Evolutionary conservation across 2,329 filamentous ascomycete genomes (phyloP).

Genomic region (Cytospora piceicola): DNA sequence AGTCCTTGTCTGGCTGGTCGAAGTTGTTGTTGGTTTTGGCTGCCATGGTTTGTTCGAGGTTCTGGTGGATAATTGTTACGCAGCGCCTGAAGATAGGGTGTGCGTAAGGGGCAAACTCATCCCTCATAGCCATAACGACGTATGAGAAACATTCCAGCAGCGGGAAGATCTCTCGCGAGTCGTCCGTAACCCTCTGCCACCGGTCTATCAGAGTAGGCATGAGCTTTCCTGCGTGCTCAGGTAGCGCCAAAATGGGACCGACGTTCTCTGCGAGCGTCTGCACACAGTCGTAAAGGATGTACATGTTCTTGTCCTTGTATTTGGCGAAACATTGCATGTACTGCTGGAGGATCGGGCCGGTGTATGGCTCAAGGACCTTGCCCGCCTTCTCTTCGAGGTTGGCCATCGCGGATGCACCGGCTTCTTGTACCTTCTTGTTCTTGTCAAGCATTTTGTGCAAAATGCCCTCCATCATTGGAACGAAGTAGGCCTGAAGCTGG

Average conservation of each 20-base stretch:
- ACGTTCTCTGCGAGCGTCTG: conserved; percentile 95
- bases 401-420: conserved; percentile 92
- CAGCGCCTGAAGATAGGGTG: conserved; percentile 85
- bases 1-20: conserved; percentile 92
- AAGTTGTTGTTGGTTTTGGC: conserved; percentile 69
- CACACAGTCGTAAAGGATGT: conserved; percentile 97
- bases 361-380: conserved; percentile 79
- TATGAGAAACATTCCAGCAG: conserved; percentile 96
- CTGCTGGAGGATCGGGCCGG: conserved; percentile 85
- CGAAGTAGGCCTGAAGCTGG: conserved; percentile 79
- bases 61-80: conserved; percentile 87
- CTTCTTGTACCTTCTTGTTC: conserved; percentile 98
- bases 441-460: conserved; percentile 91
- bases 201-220: conserved; percentile 92
- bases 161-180: conserved; percentile 92
- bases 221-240: conserved; percentile 78
- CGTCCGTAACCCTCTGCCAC: conserved; percentile 84
- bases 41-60: conserved; percentile 78
- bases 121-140: conserved; percentile 82
- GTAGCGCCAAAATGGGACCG: conserved; percentile 77
- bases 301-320: conserved; percentile 99
- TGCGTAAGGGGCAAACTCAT: conserved; percentile 83
- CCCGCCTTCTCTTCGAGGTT: conserved; percentile 94
- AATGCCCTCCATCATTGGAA: conserved; percentile 97
- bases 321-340: conserved; percentile 90